Percentiles rank a stretch among this genome's conserved stretches.
Evolutionary conservation across 495 filamentous ascomycete species (phyloP).

Genomic region (Eremomyces bilateralis): DNA sequence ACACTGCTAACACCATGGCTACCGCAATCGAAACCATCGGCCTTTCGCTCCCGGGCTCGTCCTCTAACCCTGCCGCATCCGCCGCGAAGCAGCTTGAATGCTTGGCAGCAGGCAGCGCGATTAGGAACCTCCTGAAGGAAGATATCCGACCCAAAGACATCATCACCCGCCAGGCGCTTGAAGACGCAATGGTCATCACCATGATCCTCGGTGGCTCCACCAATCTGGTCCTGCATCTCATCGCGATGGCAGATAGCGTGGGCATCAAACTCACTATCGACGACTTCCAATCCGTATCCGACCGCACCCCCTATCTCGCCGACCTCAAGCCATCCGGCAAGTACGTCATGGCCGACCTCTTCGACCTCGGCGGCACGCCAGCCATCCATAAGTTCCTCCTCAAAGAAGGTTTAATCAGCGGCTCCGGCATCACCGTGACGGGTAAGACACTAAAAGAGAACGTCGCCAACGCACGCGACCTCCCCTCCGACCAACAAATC

Average conservation of each 20-base stretch:
- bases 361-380: constrained; percentile 79
- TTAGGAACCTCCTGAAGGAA: constrained; percentile 66
- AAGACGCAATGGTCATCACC: constrained; percentile 89
- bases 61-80: constrained; percentile 77
- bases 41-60: constrained; percentile 85
- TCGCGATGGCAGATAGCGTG: constrained; percentile 87
- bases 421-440: constrained; percentile 76
- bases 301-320: constrained; percentile 79
- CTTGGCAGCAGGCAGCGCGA: constrained; percentile 59
- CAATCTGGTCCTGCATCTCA: constrained; percentile 90
- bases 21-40: constrained; percentile 92
- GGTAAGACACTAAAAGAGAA: constrained; percentile 89
- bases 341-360: constrained; percentile 85
- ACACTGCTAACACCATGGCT: constrained; percentile 98
- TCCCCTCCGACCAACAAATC: constrained; percentile 70
- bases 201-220: constrained; percentile 93
- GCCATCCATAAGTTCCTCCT: constrained; percentile 79
- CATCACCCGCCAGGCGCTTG: constrained; percentile 76
- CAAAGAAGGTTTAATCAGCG: constrained; percentile 73
- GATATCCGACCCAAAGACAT: constrained; percentile 82
- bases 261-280: constrained; percentile 89
- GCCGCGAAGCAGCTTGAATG: constrained; percentile 74
- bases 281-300: constrained; percentile 88
- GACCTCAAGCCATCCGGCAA: constrained; percentile 95
- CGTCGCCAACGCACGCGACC: constrained; percentile 50